Evolutionary conservation across 306 rosid genomes (phyloP).

Genomic region (Phaseolus lunatus): DNA sequence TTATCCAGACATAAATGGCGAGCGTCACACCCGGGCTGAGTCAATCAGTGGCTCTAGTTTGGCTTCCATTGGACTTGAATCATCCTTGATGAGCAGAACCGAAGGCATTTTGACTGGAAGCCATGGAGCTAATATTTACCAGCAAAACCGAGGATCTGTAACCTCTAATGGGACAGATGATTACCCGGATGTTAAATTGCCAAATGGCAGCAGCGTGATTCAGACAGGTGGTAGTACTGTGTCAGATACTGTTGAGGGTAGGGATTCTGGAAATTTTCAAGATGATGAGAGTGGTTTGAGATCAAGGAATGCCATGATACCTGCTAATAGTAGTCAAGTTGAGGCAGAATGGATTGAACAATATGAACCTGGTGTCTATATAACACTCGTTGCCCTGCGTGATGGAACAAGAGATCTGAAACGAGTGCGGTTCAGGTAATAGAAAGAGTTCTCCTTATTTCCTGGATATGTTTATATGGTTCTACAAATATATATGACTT

Average conservation of each 20-base stretch:
- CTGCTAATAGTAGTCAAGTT: constrained; percentile 61
- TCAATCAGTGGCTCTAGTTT: constrained; percentile 74
- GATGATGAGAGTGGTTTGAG: constrained; percentile 67
- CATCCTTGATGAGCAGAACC: constrained; percentile 57
- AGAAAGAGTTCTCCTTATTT: constrained; percentile 12
- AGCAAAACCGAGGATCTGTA: constrained; percentile 55
- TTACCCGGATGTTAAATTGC: constrained; percentile 50
- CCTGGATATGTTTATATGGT: constrained; percentile 14
- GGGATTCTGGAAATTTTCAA: constrained; percentile 69
- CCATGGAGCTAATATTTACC: constrained; percentile 56
- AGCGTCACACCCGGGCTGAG: constrained; percentile 70
- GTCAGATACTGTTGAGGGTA: constrained; percentile 60
- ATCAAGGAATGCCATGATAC: constrained; percentile 55
- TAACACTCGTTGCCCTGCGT: constrained; percentile 79
- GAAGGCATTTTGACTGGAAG: constrained; percentile 60
- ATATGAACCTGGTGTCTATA: constrained; percentile 94
- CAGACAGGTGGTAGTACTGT: constrained; percentile 54
- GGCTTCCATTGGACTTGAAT: constrained; percentile 68
- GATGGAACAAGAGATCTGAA: constrained; percentile 90
- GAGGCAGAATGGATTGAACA: constrained; percentile 99
- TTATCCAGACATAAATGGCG: constrained; percentile 67
- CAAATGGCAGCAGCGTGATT: constrained; percentile 58
- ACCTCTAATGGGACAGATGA: constrained; percentile 63
- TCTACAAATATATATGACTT: constrained; percentile 16
- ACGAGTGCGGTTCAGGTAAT: constrained; percentile 99